Conservation (phyloP, 2,329 filamentous ascomycete genomes). For the Stachybotrys chlorohalonatus region DNA sequence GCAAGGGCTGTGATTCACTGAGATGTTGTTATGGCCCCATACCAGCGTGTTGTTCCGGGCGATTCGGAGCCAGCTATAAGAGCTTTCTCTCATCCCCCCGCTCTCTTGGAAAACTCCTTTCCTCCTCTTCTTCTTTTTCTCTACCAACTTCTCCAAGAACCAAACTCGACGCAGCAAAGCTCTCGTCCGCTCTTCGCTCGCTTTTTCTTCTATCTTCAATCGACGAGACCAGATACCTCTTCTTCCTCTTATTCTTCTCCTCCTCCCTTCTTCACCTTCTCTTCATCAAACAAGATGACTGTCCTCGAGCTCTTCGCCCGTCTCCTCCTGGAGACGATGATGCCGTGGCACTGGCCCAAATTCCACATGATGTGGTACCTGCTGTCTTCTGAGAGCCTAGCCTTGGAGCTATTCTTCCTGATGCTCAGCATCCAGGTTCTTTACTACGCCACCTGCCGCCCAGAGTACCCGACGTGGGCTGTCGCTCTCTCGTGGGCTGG, state of each 20-base stretch:
- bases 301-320: neutral
- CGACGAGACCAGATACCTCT: too few species aligned
- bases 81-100: neutral
- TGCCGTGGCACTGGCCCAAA: neutral
- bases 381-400: neutral
- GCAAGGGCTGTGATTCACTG: neutral
- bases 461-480: neutral
- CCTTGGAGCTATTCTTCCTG: neutral
- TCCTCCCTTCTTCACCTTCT: neutral
- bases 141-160: neutral
- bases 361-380: neutral
- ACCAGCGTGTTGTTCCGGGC: neutral
- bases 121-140: neutral
- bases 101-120: neutral
- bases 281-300: neutral
- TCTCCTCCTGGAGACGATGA: neutral
- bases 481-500: neutral
- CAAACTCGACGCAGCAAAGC: neutral
- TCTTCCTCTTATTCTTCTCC: neutral
- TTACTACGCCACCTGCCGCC: neutral
- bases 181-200: neutral
- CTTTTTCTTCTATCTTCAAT: neutral
- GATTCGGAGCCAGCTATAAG: neutral
- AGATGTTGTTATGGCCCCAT: neutral
- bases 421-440: neutral